Evolutionary conservation across 2,329 filamentous ascomycete species (phyloP).

Genomic region (Phaeosphaeria sp.): DNA sequence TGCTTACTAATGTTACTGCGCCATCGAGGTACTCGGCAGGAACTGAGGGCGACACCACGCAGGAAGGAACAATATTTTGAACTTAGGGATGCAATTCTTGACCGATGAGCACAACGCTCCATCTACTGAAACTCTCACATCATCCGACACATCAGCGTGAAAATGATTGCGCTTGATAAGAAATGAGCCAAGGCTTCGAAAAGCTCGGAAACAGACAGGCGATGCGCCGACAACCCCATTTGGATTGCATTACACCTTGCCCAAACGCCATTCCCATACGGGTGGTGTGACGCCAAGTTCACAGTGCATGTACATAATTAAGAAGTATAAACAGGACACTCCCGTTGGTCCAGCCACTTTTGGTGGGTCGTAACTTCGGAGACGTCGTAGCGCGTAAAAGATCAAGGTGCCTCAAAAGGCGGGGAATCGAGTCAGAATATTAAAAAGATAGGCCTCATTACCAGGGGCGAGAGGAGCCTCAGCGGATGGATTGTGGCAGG

Average conservation of each 20-base stretch:
- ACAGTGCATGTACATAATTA: constrained; percentile 32
- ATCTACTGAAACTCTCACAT: constrained; percentile 2
- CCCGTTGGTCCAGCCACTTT: constrained; percentile 33
- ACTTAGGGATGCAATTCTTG: constrained; percentile 9
- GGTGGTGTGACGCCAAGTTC: neutral
- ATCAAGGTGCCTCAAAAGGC: neutral
- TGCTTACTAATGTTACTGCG: constrained; percentile 14
- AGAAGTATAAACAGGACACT: constrained; percentile 31
- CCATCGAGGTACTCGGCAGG: constrained; percentile 4
- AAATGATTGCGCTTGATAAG: neutral
- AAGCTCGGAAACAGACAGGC: neutral
- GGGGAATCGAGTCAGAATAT: neutral
- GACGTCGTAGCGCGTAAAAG: constrained; percentile 22
- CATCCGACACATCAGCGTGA: neutral
- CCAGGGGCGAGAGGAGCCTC: neutral
- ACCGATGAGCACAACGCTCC: neutral
- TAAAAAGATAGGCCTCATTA: neutral
- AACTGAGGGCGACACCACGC: neutral
- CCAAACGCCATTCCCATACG: neutral
- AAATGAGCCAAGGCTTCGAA: neutral
- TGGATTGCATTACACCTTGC: neutral
- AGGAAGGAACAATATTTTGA: neutral
- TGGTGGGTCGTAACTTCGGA: constrained; percentile 42
- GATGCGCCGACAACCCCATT: neutral
- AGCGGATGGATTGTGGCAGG: constrained; percentile 25